These are phyloP conservation scores for Epichloe hybrida DNA, from an alignment of 2,329 filamentous ascomycete genomes.

Conservation along the genomic window DNA sequence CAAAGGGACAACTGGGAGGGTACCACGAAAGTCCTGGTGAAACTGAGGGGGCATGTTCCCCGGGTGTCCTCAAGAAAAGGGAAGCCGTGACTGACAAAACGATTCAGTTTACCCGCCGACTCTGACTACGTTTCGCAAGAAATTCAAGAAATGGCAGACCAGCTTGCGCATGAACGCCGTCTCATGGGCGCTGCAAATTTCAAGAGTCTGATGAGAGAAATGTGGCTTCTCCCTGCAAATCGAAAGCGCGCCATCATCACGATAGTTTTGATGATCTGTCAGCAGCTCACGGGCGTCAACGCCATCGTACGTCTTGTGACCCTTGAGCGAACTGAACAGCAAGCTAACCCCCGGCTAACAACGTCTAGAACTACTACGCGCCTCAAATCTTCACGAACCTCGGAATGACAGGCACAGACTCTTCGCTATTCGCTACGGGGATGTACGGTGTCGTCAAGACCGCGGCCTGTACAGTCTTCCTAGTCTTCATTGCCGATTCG, in stretches of 20 bases:
- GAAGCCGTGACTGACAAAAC: neutral
- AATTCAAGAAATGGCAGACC: conserved; percentile 44
- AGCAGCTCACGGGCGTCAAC: conserved; percentile 56
- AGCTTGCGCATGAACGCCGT: conserved; percentile 48
- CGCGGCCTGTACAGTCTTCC: conserved; percentile 47
- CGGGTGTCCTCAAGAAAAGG: neutral
- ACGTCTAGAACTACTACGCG: conserved; percentile 45
- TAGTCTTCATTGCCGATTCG: conserved; percentile 54
- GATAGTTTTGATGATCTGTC: conserved; percentile 49
- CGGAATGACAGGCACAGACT: conserved; percentile 41
- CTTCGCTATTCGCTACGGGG: conserved; percentile 57
- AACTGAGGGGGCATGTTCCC: conserved; percentile 25
- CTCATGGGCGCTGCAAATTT: conserved; percentile 38
- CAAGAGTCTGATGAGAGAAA: conserved; percentile 49
- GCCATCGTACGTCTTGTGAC: conserved; percentile 28
- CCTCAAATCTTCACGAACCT: conserved; percentile 56
- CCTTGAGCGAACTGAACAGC: neutral
- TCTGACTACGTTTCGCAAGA: conserved; percentile 45
- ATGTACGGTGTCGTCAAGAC: conserved; percentile 64
- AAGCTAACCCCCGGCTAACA: neutral
- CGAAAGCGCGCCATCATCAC: conserved; percentile 51
- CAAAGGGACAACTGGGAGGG: conserved; percentile 55
- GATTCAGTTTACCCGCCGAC: conserved; percentile 31
- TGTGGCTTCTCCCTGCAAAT: conserved; percentile 47
- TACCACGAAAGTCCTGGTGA: conserved; percentile 40